phyloP scores from a whole-genome alignment of 805 yeast species.

The Yamadazyma olivae region DNA sequence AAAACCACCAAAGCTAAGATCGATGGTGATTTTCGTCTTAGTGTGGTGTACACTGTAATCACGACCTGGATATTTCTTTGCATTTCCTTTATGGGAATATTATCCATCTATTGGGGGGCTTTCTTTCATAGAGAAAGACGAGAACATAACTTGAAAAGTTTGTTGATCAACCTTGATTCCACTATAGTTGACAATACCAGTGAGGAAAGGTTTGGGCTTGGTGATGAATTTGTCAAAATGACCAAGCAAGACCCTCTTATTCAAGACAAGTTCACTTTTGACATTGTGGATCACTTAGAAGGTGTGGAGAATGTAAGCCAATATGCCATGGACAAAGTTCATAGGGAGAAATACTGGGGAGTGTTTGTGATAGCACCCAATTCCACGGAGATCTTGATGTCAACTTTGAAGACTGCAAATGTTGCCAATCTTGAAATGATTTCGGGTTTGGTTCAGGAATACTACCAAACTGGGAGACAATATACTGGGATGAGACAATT shows the following conservation, averaged over 20 bases:
- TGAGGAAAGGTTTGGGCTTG: too few relatives aligned
- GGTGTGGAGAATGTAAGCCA: conserved; percentile 7
- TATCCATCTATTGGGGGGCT: conserved; percentile 42
- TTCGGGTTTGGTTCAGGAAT: conserved; percentile 15
- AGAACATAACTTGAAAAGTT: conserved; percentile 27
- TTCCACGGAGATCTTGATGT: conserved; percentile 22
- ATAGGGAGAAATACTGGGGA: conserved; percentile 30
- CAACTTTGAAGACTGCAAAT: conserved; percentile 13
- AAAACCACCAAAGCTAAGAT: too few relatives aligned
- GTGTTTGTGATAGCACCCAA: conserved; percentile 23
- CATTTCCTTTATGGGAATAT: conserved; percentile 29
- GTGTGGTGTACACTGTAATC: too few relatives aligned
- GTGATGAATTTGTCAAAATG: conserved; percentile 2
- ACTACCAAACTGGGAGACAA: conserved; percentile 28
- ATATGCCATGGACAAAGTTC: conserved; percentile 18
- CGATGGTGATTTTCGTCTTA: too few relatives aligned
- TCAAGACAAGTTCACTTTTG: neutral
- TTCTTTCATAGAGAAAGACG: conserved; percentile 26
- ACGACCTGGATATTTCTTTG: too few relatives aligned
- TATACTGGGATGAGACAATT: conserved; percentile 29
- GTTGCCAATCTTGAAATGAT: conserved; percentile 11
- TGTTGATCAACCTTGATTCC: conserved; percentile 33
- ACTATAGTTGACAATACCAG: conserved; percentile 11
- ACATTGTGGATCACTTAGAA: neutral
- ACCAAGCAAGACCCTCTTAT: neutral